phyloP scores from a whole-genome alignment of 2,329 filamentous ascomycete species.

The Didymella lethalis region DNA sequence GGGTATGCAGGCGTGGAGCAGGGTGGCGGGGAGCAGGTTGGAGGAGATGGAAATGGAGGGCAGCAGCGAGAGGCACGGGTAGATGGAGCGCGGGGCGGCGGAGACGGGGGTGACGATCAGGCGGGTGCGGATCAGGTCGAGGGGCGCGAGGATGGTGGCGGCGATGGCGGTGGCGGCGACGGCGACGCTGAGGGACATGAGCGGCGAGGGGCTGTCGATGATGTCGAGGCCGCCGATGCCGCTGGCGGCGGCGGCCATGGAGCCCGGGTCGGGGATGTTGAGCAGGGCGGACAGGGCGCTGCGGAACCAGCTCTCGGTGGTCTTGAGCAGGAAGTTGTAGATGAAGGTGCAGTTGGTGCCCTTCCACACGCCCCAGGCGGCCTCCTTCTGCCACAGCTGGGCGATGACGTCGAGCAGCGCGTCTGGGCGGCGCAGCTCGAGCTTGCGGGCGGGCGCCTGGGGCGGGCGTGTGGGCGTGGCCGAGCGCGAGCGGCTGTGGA shows the following conservation, averaged over 20 bases:
- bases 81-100: conserved; percentile 76
- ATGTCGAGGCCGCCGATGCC: conserved; percentile 75
- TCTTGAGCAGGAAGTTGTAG: conserved; percentile 84
- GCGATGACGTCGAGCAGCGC: conserved; percentile 86
- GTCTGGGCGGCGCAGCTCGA: conserved; percentile 76
- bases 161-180: conserved; percentile 72
- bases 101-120: conserved; percentile 85
- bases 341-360: conserved; percentile 90
- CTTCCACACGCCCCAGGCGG: conserved; percentile 93
- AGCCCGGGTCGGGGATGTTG: conserved; percentile 84
- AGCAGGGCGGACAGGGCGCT: conserved; percentile 90
- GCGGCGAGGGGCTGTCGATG: conserved; percentile 80
- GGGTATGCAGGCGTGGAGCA: conserved; percentile 85
- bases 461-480: conserved; percentile 51
- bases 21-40: conserved; percentile 78
- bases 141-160: conserved; percentile 80
- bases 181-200: conserved; percentile 78
- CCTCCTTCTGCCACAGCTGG: conserved; percentile 88
- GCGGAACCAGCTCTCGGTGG: conserved; percentile 90
- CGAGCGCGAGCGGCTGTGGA: conserved; percentile 51
- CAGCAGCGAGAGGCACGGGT: conserved; percentile 78
- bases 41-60: conserved; percentile 74
- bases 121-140: conserved; percentile 88
- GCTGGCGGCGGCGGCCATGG: conserved; percentile 54
- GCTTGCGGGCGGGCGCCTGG: conserved; percentile 63